phyloP scores from a whole-genome alignment of 1,284 basidiomycete genomes.

The Cutaneotrichosporon cavernicola region DNA sequence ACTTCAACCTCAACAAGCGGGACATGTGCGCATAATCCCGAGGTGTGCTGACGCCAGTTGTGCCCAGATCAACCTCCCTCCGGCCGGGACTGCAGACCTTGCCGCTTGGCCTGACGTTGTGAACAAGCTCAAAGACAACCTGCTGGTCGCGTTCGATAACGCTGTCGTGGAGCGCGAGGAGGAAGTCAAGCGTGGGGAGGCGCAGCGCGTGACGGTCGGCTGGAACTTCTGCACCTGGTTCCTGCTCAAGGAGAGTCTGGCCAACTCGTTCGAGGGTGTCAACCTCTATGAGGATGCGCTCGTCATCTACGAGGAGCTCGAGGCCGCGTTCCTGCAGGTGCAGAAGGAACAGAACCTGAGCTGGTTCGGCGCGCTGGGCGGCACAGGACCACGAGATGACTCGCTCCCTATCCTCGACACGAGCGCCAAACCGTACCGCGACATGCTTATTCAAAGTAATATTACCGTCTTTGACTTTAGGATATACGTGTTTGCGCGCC shows the following conservation, averaged over 20 bases:
- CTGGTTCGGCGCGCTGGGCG: slow-evolving; percentile 83
- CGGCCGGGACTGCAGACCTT: slow-evolving; percentile 59
- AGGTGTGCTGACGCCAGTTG: slow-evolving; percentile 58
- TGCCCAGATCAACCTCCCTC: slow-evolving; percentile 62
- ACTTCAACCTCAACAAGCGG: slow-evolving; percentile 86
- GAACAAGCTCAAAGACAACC: slow-evolving; percentile 83
- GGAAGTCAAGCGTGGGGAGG: slow-evolving; percentile 80
- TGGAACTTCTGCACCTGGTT: slow-evolving; percentile 99
- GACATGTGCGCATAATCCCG: slow-evolving; percentile 64
- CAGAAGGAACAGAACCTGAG: slow-evolving; percentile 73
- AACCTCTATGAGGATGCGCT: slow-evolving; percentile 86
- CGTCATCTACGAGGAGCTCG: slow-evolving; percentile 86
- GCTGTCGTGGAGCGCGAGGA: slow-evolving; percentile 78
- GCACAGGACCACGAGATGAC: slow-evolving; percentile 63
- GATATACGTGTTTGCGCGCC: slow-evolving; percentile 83
- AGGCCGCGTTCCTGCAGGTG: slow-evolving; percentile 75
- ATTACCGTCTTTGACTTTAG: slow-evolving; percentile 94
- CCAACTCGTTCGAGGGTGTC: slow-evolving; percentile 86
- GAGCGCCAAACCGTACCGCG: slow-evolving; percentile 79
- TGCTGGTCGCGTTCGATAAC: slow-evolving; percentile 76
- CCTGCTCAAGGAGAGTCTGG: slow-evolving; percentile 90
- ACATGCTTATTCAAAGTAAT: slow-evolving; percentile 82
- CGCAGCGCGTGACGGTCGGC: slow-evolving; percentile 80
- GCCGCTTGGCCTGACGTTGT: slow-evolving; percentile 85
- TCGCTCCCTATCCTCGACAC: slow-evolving; percentile 75